A percentile compares a stretch with the other conserved stretches of the same genome.
Conservation (phyloP, 441 rosid species). For the California macrophylla region DNA sequence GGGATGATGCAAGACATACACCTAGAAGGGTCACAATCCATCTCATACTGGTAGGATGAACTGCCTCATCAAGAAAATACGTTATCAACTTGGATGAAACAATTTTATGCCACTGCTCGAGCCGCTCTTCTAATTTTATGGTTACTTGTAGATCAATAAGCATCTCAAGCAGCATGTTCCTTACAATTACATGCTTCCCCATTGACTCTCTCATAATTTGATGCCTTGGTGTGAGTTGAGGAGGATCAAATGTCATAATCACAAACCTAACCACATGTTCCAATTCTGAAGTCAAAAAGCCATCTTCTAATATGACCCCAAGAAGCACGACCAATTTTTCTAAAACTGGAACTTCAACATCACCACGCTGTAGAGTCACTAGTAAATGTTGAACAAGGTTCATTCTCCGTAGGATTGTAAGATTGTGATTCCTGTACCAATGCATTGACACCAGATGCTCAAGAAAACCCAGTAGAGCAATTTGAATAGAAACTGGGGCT, state of each 20-base stretch:
- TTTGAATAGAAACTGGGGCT: constrained; percentile 88
- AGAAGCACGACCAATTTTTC: constrained; percentile 96
- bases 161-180: constrained; percentile 99
- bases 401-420: constrained; percentile 83
- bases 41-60: constrained; percentile 99
- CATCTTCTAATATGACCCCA: constrained; percentile 98
- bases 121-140: constrained; percentile 85
- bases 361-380: constrained; percentile 97
- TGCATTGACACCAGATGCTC: constrained; percentile 99
- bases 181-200: constrained; percentile 98
- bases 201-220: constrained; percentile 68
- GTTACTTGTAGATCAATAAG: constrained; percentile 99
- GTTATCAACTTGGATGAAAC: constrained; percentile 94
- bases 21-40: constrained; percentile 99
- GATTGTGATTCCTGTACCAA: constrained; percentile 99
- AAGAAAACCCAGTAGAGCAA: constrained; percentile 85
- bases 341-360: constrained; percentile 95
- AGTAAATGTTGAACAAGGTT: constrained; percentile 93
- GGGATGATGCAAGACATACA: constrained; percentile 85
- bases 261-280: constrained; percentile 95
- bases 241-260: constrained; percentile 98
- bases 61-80: constrained; percentile 98
- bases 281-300: constrained; percentile 89
- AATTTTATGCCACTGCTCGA: constrained; percentile 98
- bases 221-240: constrained; percentile 65